A percentile compares a stretch with the other conserved stretches of the same genome.
Evolutionary conservation across 805 yeast genomes (phyloP).

Genomic region (Candida silvatica): DNA sequence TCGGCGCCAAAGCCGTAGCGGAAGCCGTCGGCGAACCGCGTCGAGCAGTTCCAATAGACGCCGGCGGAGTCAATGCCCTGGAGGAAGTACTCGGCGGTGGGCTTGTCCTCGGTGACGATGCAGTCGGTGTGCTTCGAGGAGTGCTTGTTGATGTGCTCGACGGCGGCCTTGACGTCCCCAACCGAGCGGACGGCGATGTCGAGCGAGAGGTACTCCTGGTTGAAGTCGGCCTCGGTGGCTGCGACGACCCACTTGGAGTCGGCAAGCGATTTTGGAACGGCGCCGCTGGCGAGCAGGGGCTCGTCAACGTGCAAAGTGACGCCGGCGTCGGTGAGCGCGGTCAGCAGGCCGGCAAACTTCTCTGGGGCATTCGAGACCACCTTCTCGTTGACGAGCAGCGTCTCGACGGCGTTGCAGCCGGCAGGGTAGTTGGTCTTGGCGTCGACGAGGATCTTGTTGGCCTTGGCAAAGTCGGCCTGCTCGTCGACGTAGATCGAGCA

Average conservation of each 20-base stretch:
- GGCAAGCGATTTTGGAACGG: slow-evolving; percentile 7
- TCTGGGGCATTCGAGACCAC: slow-evolving; percentile 18
- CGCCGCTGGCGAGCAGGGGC: slow-evolving; percentile 32
- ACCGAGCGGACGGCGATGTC: slow-evolving; percentile 73
- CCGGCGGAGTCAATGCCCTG: slow-evolving; percentile 91
- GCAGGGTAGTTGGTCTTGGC: slow-evolving; percentile 96
- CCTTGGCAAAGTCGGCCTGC: slow-evolving; percentile 70
- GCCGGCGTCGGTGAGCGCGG: slow-evolving; percentile 45
- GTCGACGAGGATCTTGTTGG: slow-evolving; percentile 68
- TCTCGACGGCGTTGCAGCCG: slow-evolving; percentile 97
- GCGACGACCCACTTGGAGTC: slow-evolving; percentile 26
- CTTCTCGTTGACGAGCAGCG: slow-evolving; percentile 54
- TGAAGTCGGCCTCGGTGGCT: slow-evolving; percentile 63
- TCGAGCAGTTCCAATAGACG: slow-evolving; percentile 95
- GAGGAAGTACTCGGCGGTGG: slow-evolving; percentile 65
- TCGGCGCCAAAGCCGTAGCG: slow-evolving; percentile 98
- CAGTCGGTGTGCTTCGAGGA: slow-evolving; percentile 96
- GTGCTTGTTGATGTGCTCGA: slow-evolving; percentile 77
- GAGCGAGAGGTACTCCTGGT: slow-evolving; percentile 73
- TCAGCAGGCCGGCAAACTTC: slow-evolving; percentile 13
- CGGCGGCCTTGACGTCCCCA: slow-evolving; percentile 57
- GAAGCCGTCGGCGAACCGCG: slow-evolving; percentile 97
- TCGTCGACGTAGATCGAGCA: slow-evolving; percentile 82
- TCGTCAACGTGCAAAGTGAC: slow-evolving; percentile 66
- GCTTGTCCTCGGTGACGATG: slow-evolving; percentile 71